Conservation (phyloP, 2,329 filamentous ascomycete genomes). For the Chaetomium strumarium region DNA sequence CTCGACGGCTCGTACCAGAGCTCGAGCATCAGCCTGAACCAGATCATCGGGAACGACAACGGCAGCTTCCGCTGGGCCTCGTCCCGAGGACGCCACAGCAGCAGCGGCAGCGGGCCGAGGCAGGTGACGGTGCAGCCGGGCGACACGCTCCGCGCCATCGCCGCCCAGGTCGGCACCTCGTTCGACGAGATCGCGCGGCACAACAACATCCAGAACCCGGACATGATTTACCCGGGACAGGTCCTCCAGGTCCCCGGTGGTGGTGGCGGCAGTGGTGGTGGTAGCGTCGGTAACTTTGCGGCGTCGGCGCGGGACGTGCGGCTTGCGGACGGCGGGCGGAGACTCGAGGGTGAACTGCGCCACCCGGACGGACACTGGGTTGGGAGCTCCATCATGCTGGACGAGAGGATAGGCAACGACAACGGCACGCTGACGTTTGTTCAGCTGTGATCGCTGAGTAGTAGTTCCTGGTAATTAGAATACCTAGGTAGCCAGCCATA, state of each 20-base stretch:
- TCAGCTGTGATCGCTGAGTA: too few species aligned
- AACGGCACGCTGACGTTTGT: constrained; percentile 25
- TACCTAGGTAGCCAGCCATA: too few species aligned
- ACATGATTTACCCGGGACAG: constrained; percentile 40
- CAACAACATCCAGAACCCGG: constrained; percentile 37
- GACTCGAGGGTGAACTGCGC: constrained; percentile 31
- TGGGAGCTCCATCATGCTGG: constrained; percentile 29
- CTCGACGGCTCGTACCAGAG: constrained; percentile 30
- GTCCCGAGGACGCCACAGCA: constrained; percentile 17
- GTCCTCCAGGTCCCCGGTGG: constrained; percentile 32
- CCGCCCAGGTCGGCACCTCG: constrained; percentile 27
- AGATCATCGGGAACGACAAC: constrained; percentile 32
- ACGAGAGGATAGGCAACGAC: constrained; percentile 32
- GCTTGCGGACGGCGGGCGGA: constrained; percentile 32
- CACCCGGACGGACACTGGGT: constrained; percentile 29
- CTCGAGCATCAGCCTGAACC: constrained; percentile 34
- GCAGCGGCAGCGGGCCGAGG: constrained; percentile 19
- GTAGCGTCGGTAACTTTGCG: constrained; percentile 29
- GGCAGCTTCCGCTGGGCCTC: constrained; percentile 35
- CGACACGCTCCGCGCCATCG: constrained; percentile 38
- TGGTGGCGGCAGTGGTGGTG: constrained; percentile 8
- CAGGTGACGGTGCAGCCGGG: constrained; percentile 36
- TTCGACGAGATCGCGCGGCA: constrained; percentile 36
- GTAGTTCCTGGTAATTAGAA: too few species aligned
- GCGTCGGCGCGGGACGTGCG: constrained; percentile 32